Conservation (phyloP, 2,329 filamentous ascomycete species). For the Fusarium sp. region DNA sequence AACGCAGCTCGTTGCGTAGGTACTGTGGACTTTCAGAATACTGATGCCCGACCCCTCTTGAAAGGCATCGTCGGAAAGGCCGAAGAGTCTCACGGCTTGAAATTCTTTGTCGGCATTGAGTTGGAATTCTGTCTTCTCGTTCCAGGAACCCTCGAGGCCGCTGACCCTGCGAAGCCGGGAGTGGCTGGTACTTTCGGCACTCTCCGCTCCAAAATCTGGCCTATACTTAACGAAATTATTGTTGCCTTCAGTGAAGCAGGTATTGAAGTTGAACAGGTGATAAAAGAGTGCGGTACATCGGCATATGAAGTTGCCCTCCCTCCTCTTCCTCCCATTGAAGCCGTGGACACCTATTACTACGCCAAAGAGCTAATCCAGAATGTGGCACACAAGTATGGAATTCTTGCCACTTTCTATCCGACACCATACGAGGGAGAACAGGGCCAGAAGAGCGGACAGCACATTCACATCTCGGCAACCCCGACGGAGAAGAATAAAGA, state of each 20-base stretch:
- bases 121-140: slow-evolving; percentile 4
- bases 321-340: neutral
- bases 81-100: neutral
- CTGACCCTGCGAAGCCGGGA: neutral
- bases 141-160: neutral
- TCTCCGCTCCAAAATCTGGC: neutral
- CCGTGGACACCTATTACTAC: slow-evolving; percentile 1
- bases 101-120: neutral
- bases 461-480: slow-evolving; percentile 7
- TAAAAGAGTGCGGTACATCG: slow-evolving; percentile 2
- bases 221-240: neutral
- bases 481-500: fast-evolving
- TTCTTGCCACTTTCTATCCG: slow-evolving; percentile 6
- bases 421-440: neutral
- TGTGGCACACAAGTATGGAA: neutral
- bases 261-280: neutral
- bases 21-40: neutral
- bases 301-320: slow-evolving; percentile 6
- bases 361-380: neutral
- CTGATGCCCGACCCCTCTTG: neutral
- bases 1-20: slow-evolving; percentile 1
- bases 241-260: neutral
- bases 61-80: neutral
- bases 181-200: neutral
- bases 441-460: slow-evolving; percentile 4